Percentiles rank a stretch among this genome's conserved stretches.
These are phyloP conservation scores for Aspergillus viridinutans DNA, from an alignment of 2,329 filamentous ascomycete species.

Conservation along the genomic window DNA sequence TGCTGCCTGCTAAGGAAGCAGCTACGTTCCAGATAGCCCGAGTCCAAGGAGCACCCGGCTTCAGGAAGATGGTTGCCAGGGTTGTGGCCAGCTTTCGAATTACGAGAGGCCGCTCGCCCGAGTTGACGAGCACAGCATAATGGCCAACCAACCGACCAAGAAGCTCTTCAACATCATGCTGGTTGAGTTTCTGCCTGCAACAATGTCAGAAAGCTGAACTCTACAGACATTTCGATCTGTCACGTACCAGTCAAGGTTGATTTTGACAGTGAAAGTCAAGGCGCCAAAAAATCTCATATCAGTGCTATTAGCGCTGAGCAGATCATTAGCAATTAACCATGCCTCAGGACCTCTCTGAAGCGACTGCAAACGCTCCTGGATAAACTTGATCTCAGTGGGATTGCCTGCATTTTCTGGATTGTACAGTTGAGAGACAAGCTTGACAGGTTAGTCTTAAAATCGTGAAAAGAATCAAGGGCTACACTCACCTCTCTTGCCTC, in stretches of 20 bases:
- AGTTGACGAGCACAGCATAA: constrained; percentile 39
- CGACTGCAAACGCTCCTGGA: constrained; percentile 71
- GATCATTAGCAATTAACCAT: constrained; percentile 77
- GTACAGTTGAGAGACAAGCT: constrained; percentile 41
- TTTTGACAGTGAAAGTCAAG: constrained; percentile 86
- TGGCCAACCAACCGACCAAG: constrained; percentile 40
- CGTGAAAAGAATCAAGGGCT: background rate
- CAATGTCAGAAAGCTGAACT: background rate
- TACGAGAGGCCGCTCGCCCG: constrained; percentile 37
- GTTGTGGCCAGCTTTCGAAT: constrained; percentile 46
- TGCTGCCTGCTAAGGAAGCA: constrained; percentile 36
- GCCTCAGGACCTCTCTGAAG: constrained; percentile 76
- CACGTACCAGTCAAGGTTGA: constrained; percentile 78
- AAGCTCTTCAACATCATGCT: constrained; percentile 31
- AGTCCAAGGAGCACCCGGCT: constrained; percentile 36
- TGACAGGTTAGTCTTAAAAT: constrained; percentile 5
- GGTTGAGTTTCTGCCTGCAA: constrained; percentile 34
- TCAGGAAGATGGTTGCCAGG: constrained; percentile 42
- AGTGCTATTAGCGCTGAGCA: constrained; percentile 65
- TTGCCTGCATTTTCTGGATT: constrained; percentile 43
- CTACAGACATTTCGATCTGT: background rate
- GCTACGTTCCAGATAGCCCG: constrained; percentile 34
- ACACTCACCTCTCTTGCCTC: constrained; percentile 27
- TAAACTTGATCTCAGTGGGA: constrained; percentile 43
- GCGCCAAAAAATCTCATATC: constrained; percentile 90